Conservation (phyloP, 208 protist genomes). For the Leptomonas seymouri region DNA sequence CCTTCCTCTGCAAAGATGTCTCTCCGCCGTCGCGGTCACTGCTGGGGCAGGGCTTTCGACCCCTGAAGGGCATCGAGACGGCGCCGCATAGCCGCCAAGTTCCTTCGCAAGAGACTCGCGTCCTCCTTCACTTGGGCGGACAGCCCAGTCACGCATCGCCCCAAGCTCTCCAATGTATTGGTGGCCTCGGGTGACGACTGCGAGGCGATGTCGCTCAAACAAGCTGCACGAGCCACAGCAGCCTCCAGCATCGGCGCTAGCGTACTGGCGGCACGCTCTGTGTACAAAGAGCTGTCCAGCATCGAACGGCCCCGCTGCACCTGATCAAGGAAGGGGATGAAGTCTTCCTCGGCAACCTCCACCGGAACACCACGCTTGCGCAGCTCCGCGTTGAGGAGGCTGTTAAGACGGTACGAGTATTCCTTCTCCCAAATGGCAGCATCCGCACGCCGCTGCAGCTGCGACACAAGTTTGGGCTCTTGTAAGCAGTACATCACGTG, state of each 20-base stretch:
- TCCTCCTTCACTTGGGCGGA: slow-evolving; percentile 1
- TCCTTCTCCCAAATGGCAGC: slow-evolving; percentile 19
- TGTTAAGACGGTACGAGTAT: slow-evolving; percentile 6
- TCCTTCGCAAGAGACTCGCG: background rate
- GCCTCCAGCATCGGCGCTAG: slow-evolving; percentile 24
- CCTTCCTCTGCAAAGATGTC: background rate
- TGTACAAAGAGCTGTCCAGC: slow-evolving; percentile 4
- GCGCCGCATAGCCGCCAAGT: slow-evolving; percentile 7
- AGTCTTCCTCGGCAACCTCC: background rate
- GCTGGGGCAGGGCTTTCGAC: background rate
- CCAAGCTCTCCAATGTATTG: slow-evolving; percentile 6
- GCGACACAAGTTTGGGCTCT: background rate
- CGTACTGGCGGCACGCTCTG: background rate
- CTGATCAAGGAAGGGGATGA: slow-evolving; percentile 3
- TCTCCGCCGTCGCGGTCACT: background rate
- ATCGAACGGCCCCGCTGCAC: background rate
- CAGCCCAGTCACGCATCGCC: background rate
- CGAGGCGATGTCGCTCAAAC: slow-evolving; percentile 12
- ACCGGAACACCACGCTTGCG: slow-evolving; percentile 9
- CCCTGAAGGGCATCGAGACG: slow-evolving; percentile 4
- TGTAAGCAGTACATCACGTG: slow-evolving; percentile 9
- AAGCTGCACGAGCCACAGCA: slow-evolving; percentile 7
- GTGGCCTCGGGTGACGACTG: slow-evolving; percentile 2
- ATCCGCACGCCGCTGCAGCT: slow-evolving; percentile 24
- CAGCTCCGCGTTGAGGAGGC: slow-evolving; percentile 23